phyloP scores from a whole-genome alignment of 2,329 filamentous ascomycete genomes.

The Nigrospora osmanthi region DNA sequence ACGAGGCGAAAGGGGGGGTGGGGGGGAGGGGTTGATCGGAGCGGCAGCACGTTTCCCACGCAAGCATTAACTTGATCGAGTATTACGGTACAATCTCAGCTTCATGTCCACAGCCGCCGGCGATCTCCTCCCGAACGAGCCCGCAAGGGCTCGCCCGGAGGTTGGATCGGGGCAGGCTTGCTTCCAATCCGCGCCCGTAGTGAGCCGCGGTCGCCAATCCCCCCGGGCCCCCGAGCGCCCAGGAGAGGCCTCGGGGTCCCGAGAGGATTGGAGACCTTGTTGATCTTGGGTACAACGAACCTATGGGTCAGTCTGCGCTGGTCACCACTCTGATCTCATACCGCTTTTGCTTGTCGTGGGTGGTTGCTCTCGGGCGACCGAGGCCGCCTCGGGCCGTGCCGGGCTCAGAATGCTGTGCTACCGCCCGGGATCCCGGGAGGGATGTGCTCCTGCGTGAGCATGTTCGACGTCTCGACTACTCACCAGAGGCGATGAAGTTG shows the following conservation, averaged over 20 bases:
- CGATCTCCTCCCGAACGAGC: conserved; percentile 26
- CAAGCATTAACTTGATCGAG: conserved; percentile 99
- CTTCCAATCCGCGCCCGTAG: conserved; percentile 74
- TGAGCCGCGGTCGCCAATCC: conserved; percentile 54
- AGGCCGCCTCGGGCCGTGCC: not conserved
- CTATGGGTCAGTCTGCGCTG: conserved; percentile 23
- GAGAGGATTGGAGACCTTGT: conserved; percentile 22
- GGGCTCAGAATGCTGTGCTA: conserved; percentile 34
- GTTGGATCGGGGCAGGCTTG: conserved; percentile 42
- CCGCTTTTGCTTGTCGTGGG: not conserved
- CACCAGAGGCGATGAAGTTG: conserved; percentile 88
- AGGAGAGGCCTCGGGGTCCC: conserved; percentile 1
- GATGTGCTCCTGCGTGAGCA: conserved; percentile 17
- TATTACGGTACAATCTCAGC: conserved; percentile 96
- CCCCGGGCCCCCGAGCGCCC: not conserved
- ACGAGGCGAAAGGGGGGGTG: conserved; percentile 12
- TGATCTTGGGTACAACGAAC: conserved; percentile 34
- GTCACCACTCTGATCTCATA: conserved; percentile 11
- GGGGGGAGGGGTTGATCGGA: conserved; percentile 38
- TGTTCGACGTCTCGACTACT: conserved; percentile 45
- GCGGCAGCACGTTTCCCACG: conserved; percentile 97
- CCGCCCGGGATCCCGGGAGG: conserved; percentile 50
- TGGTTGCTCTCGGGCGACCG: not conserved
- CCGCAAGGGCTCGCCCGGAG: conserved; percentile 14
- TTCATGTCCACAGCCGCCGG: conserved; percentile 42